phyloP scores from a whole-genome alignment of 768 basidiomycete genomes.

The Naganishia vaughanmartiniae region DNA sequence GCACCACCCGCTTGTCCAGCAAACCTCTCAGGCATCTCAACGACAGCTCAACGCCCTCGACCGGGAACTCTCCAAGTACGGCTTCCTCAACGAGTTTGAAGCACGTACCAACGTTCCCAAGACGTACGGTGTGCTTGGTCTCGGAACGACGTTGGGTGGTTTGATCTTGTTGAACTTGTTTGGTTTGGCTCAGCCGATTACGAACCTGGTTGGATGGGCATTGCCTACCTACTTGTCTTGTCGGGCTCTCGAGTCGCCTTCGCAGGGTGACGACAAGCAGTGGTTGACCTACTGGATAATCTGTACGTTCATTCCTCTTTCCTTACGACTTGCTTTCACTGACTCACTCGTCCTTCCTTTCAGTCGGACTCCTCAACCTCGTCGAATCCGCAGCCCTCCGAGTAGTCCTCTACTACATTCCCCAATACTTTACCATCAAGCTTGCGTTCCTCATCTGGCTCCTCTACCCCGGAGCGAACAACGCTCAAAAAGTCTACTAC shows the following conservation, averaged over 20 bases:
- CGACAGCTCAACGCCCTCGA: constrained; percentile 31
- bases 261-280: constrained; percentile 75
- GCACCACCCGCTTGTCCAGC: constrained; percentile 31
- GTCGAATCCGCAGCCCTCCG: constrained; percentile 80
- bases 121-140: constrained; percentile 79
- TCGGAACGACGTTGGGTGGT: constrained; percentile 58
- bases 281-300: constrained; percentile 91
- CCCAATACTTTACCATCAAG: constrained; percentile 95
- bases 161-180: constrained; percentile 53
- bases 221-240: constrained; percentile 94
- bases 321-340: neutral
- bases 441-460: constrained; percentile 81
- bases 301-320: neutral
- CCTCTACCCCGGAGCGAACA: constrained; percentile 48
- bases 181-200: constrained; percentile 83
- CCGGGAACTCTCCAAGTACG: constrained; percentile 67
- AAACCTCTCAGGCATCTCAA: neutral
- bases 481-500: constrained; percentile 78
- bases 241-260: constrained; percentile 84
- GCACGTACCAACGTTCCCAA: constrained; percentile 90
- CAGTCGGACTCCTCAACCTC: constrained; percentile 89
- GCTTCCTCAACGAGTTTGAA: constrained; percentile 80
- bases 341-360: constrained; percentile 51
- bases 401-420: constrained; percentile 78
- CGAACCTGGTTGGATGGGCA: constrained; percentile 90